phyloP scores from a whole-genome alignment of 768 basidiomycete species.

The Pulveroboletus ravenelii region DNA sequence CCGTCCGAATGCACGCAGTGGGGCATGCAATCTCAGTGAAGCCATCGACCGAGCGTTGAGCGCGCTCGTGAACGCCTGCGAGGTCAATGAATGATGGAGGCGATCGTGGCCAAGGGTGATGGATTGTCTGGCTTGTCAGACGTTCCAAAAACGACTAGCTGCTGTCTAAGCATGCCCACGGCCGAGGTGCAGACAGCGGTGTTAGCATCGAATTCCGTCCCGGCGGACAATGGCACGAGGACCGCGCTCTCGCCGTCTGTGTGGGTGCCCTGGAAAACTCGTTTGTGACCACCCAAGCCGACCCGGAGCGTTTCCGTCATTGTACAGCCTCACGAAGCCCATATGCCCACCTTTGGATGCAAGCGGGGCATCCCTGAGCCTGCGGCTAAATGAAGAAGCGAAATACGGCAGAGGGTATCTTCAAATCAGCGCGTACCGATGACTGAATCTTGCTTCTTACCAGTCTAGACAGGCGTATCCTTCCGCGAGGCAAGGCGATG shows the following conservation, averaged over 20 bases:
- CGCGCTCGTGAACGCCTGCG: background rate
- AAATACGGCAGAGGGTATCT: slow-evolving; percentile 40
- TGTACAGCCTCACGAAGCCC: background rate
- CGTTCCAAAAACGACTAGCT: slow-evolving; percentile 50
- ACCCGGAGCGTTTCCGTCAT: too few species aligned
- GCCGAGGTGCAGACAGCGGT: slow-evolving; percentile 61
- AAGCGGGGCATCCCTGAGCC: slow-evolving; percentile 77
- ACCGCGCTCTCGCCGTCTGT: background rate
- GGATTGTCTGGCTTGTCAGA: slow-evolving; percentile 46
- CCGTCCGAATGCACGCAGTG: slow-evolving; percentile 33
- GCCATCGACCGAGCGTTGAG: background rate
- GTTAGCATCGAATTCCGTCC: slow-evolving; percentile 43
- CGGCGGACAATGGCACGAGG: slow-evolving; percentile 47
- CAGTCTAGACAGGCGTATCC: slow-evolving; percentile 27
- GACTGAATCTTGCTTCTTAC: slow-evolving; percentile 7
- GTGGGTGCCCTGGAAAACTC: background rate
- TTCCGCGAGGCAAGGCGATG: slow-evolving; percentile 12
- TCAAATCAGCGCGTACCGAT: background rate
- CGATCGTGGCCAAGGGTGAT: slow-evolving; percentile 45
- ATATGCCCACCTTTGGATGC: too few species aligned
- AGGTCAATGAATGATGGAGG: slow-evolving; percentile 9
- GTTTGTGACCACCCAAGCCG: too few species aligned
- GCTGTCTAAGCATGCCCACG: slow-evolving; percentile 76
- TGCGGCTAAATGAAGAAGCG: slow-evolving; percentile 37
- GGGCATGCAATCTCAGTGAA: slow-evolving; percentile 60